Base-by-base conservation (phyloP, 768 basidiomycete genomes). In the Suillus hirtellus region DNA sequence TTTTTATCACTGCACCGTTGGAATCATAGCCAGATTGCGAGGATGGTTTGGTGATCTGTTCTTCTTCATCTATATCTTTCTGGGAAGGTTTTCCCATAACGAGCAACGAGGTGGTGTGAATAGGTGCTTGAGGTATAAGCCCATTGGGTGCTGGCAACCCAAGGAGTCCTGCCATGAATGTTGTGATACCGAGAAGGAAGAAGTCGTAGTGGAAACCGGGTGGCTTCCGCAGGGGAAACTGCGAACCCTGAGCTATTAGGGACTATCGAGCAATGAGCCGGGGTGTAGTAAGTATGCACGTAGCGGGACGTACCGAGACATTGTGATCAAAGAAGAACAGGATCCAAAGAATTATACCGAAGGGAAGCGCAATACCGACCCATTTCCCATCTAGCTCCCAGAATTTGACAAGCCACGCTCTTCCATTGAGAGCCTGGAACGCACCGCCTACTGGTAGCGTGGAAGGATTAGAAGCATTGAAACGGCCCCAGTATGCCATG, bases 281-380 rank as follows among this genome's bases (percentile, higher is more conserved):
- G 15, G 61, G 34, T n/a, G 21, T 34, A 15, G 15, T 31, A 6
- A 4, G 24, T 19, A 40, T 17, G 24, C 56, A 19, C 27, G 24
- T 12, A 19, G 24, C 2, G 38, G 24, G 24, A 77, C 89, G 68
- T 72, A 93, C 92, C 54, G 93, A 95, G 60, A 95, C 92, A 68
- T 96, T 96, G 67, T 95, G 92, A 66, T 98, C 95, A 68, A 97
- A 97, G 80, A 95, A 95, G 78, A 98, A 96, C 50, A 97, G 77
- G 27, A 96, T 84, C 86, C 92, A 97, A 6, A 99, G 79, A 24
- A 95, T 80, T 47, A 95, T 75, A 2, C 95, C 96, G 69, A 97
- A 97, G 0, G 95, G 95, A 49, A 95, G 79, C 0, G 95, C 92
- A 35, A 93, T 88, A 12, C 89, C 92, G 3, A 96, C 89, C 91